Evolutionary conservation across 257 asterid species (phyloP).

Genomic region (Solanum okadae): DNA sequence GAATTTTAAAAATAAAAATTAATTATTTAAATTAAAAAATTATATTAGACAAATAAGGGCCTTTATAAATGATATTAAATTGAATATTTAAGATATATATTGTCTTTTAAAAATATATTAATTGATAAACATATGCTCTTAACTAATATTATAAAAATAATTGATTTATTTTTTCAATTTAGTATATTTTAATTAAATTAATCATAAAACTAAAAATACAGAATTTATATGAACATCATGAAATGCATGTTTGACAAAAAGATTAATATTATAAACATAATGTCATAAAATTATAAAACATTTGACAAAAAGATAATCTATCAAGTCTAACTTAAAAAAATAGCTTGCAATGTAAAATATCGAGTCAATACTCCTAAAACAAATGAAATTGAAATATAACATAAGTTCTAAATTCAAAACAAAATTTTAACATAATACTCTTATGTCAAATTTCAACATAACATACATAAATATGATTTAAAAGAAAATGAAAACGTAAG

Average conservation of each 20-base stretch:
- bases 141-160: not conserved
- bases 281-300: not conserved
- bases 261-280: not conserved
- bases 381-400: not conserved
- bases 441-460: not conserved
- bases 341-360: not conserved
- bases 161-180: too few species aligned
- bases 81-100: not conserved
- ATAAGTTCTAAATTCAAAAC: too few species aligned
- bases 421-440: not conserved
- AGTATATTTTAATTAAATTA: too few species aligned
- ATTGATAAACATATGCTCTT: not conserved
- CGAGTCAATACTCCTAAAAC: not conserved
- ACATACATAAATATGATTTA: not conserved
- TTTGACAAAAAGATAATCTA: not conserved
- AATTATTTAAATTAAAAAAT: too few species aligned
- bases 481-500: too few species aligned
- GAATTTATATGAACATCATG: too few species aligned
- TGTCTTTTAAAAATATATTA: too few species aligned
- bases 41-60: not conserved
- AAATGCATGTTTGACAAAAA: too few species aligned
- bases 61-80: not conserved
- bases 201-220: not conserved
- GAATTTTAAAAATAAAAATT: not conserved
- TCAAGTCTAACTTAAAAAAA: not conserved